Base-by-base conservation (phyloP, 139 green algal genomes). In the Helicosporidium sp. region DNA sequence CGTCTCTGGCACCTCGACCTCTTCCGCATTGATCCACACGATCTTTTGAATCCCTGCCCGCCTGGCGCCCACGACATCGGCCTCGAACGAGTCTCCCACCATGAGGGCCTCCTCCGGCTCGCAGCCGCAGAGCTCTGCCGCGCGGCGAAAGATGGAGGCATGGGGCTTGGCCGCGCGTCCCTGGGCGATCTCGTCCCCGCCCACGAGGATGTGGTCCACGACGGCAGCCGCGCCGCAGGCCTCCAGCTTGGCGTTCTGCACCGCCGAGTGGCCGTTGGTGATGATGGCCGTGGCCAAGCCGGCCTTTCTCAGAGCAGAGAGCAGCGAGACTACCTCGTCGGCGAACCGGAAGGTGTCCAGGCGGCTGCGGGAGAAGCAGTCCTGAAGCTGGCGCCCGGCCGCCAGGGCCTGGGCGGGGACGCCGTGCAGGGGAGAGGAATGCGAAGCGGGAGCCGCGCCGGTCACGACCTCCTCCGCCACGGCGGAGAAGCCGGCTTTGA, bases 231-330 rank as follows among this genome's bases (percentile, higher is more conserved):
- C 62, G 2, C 22, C 23, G 31, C 52, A 64, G 3, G 44, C 43
- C 29, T 44, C 49, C 40, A 71, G 27, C 57, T 71, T 71, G 25
- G 44, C 20, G 22, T 53, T 44, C 62, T 71, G 62, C 7, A 71
- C 43, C 16, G 43, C 22, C 6, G 41, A 31, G 44, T 71, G 62
- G 8, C 62, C 62, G 20, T 71, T 71, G 27, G 62, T 66, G 52
- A 71, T 71, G 49, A 71, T 51, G 2, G 42, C 42, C 0, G 42
- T 48, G 24, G 37, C 18, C 15, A 66, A 29, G 28, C 62, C 51
- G 7, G 7, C 7, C 34, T 8, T n/a, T 18, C 51, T 26, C 51
- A 70, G 48, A 23, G 18, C 24, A 5, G 10, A 7, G 18, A 65
- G 36, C 41, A 65, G 56, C 4, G 26, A 48, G 29, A 60, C 52